A percentile compares a stretch with the other conserved stretches of the same genome.
phyloP scores from a whole-genome alignment of 331 rosid genomes.

The Malus hybrid region DNA sequence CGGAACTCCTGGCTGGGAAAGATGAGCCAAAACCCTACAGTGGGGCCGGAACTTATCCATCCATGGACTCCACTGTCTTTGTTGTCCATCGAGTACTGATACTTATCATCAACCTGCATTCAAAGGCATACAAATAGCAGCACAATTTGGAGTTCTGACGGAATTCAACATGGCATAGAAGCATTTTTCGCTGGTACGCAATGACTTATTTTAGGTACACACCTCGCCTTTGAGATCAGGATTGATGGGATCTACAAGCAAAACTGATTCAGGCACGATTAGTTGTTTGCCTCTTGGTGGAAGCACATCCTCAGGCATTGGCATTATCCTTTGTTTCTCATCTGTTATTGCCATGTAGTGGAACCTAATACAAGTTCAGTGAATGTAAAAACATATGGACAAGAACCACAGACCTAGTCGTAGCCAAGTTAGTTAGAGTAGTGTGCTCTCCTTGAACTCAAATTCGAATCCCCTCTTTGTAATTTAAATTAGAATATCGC shows the following conservation, averaged over 20 bases:
- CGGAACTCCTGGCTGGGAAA: slow-evolving; percentile 40
- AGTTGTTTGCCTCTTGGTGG: slow-evolving; percentile 36
- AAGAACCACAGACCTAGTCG: too few species aligned
- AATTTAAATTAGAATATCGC: too few species aligned
- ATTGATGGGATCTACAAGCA: slow-evolving; percentile 37
- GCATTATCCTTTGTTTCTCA: slow-evolving; percentile 45
- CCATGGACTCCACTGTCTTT: slow-evolving; percentile 44
- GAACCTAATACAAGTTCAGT: slow-evolving; percentile 21
- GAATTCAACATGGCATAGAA: not conserved
- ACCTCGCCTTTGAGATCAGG: slow-evolving; percentile 46
- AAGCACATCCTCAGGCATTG: slow-evolving; percentile 38
- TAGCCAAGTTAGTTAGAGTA: too few species aligned
- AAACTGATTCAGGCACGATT: slow-evolving; percentile 45
- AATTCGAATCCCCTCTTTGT: too few species aligned
- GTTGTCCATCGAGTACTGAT: slow-evolving; percentile 36
- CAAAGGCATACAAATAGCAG: not conserved
- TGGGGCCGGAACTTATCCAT: slow-evolving; percentile 42
- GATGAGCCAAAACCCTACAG: slow-evolving; percentile 36
- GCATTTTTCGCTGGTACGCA: not conserved
- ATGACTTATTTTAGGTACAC: not conserved
- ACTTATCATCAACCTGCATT: slow-evolving; percentile 43
- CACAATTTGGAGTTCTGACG: not conserved
- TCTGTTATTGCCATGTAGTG: slow-evolving; percentile 47
- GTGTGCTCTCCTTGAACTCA: too few species aligned
- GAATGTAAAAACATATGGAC: not conserved